A percentile compares a stretch with the other conserved stretches of the same genome.
These are phyloP conservation scores for Sporopachydermia lactativora DNA, from an alignment of 805 yeast species.

Conservation along the genomic window DNA sequence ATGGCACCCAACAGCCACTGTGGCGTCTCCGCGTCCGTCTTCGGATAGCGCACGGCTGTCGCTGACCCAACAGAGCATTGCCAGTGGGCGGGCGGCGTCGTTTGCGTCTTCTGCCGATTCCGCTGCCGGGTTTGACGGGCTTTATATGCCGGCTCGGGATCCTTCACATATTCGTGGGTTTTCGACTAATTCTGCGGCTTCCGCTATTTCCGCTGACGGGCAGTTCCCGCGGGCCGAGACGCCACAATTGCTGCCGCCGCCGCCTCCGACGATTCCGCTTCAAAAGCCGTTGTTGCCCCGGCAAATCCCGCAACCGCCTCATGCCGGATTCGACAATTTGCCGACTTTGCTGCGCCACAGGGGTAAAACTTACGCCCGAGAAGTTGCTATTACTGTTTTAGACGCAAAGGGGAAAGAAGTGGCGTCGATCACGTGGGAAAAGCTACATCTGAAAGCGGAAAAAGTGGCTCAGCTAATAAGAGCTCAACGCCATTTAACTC, in stretches of 20 bases:
- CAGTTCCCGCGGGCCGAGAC: not conserved
- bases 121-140: not conserved
- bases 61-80: constrained; percentile 3
- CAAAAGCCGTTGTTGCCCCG: constrained; percentile 57
- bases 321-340: constrained; percentile 42
- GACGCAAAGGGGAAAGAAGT: constrained; percentile 76
- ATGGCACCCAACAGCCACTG: constrained; percentile 9
- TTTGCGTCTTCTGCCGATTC: not conserved
- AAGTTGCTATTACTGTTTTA: constrained; percentile 56
- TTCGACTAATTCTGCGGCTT: constrained; percentile 2
- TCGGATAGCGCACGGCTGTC: constrained; percentile 5
- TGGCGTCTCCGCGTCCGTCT: constrained; percentile 3
- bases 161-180: not conserved
- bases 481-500: constrained; percentile 56
- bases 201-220: constrained; percentile 2
- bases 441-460: constrained; percentile 67
- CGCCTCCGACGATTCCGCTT: constrained; percentile 18
- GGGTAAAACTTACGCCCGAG: constrained; percentile 48
- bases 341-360: constrained; percentile 63
- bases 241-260: constrained; percentile 4
- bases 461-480: constrained; percentile 76
- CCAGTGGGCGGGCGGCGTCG: constrained; percentile 9
- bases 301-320: constrained; percentile 22
- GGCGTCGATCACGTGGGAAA: constrained; percentile 76
- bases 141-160: not conserved